Base-by-base conservation (phyloP, 352 stramenopile genomes). In the Lagenidium giganteum region DNA sequence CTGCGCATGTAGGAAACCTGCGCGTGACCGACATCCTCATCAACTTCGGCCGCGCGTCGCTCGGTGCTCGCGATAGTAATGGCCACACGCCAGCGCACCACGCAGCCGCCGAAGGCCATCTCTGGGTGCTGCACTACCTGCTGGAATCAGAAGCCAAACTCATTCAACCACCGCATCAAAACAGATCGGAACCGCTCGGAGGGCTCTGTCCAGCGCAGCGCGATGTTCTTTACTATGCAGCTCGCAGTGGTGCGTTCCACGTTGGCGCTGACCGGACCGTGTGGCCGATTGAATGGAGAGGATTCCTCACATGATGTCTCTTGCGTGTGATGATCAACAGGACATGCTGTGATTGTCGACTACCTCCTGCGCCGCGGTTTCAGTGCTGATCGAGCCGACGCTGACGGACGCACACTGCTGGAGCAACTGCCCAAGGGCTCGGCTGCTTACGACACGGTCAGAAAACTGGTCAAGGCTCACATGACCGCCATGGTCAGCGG, bases 61-160 rank as follows among this genome's bases (percentile, higher is more conserved):
- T 88, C 4, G 21, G 70, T 20, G 67, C 61, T 14, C 49, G 70
- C n/a, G 80, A 93, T 51, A 46, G 34, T 2, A 58, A 67, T 8
- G 80, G 75, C 22, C 85, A 90, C 54, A 87, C 72, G 8, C 57
- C 75, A 8, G 69, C 70, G 11, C 77, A 88, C 27, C 80, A 93
- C 38, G 80, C 80, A 5, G 74, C 77, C 4, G 67, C 64, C 8
- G 61, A 86, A 39, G 77, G 80, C 32, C 75, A 89, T 46, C 52
- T 93, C 25, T 85, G 73, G 73, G 60, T 75, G 30, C 57, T 93
- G 28, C 80, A 93, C 41, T 89, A 73, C 40, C 57, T 93, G 21
- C 47, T 90, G 8, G 67, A 83, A 39, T 57, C 60, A 1, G 61
- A 83, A 40, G 37, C 61, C 27, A 57, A 60, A 22, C 17, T 23